These are phyloP conservation scores for Vigna trinervia DNA, from an alignment of 306 rosid genomes.

Conservation along the genomic window DNA sequence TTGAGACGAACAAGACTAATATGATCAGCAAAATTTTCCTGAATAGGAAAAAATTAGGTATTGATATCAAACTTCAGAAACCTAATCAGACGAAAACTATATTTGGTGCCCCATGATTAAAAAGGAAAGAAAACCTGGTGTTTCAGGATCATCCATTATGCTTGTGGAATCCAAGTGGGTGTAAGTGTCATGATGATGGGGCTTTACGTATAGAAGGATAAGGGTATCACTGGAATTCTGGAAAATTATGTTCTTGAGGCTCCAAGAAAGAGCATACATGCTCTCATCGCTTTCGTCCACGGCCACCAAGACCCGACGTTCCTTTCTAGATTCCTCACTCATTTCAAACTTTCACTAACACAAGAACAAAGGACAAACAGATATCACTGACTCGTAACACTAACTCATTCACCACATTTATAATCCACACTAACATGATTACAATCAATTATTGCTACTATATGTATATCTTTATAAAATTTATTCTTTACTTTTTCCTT, in stretches of 20 bases:
- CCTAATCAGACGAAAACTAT: too few relatives aligned
- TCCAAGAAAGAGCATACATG: slow-evolving; percentile 77
- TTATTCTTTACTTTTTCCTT: too few relatives aligned
- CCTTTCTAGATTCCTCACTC: slow-evolving; percentile 54
- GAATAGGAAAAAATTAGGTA: too few relatives aligned
- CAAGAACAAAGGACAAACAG: neutral
- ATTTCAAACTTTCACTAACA: slow-evolving; percentile 33
- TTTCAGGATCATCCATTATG: slow-evolving; percentile 2
- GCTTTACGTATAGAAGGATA: slow-evolving; percentile 68
- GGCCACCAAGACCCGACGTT: slow-evolving; percentile 72
- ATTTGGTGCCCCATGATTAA: too few relatives aligned
- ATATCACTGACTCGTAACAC: neutral
- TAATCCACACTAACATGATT: too few relatives aligned
- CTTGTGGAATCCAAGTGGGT: slow-evolving; percentile 61
- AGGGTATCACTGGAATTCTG: slow-evolving; percentile 66
- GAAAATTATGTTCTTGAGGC: slow-evolving; percentile 59
- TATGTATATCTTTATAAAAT: too few relatives aligned
- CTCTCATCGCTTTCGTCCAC: slow-evolving; percentile 85
- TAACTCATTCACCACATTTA: too few relatives aligned
- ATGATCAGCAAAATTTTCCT: too few relatives aligned
- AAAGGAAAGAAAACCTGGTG: neutral
- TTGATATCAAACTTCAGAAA: too few relatives aligned
- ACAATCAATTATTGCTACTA: too few relatives aligned
- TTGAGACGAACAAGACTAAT: too few relatives aligned
- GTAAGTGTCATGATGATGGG: slow-evolving; percentile 44